Evolutionary conservation across 352 stramenopile genomes (phyloP).

Genomic region (Pythium aquatile): DNA sequence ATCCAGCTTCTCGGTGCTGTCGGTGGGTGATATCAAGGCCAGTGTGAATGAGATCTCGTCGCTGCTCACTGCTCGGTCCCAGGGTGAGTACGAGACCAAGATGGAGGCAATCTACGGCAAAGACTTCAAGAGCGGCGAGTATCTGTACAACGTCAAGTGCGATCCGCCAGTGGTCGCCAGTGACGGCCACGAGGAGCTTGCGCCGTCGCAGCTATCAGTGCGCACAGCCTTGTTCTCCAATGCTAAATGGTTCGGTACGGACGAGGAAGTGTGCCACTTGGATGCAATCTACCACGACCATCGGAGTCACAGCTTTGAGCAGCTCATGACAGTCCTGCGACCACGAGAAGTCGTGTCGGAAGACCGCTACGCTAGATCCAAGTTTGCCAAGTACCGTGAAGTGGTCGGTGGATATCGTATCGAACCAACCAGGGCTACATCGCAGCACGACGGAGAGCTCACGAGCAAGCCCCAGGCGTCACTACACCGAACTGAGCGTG

Average conservation of each 20-base stretch:
- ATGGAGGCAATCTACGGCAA: conserved; percentile 22
- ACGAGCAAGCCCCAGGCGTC: not conserved
- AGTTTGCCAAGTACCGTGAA: conserved; percentile 7
- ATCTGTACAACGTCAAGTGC: conserved; percentile 1
- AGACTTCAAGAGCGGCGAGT: conserved; percentile 18
- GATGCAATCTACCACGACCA: conserved; percentile 11
- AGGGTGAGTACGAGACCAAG: conserved; percentile 15
- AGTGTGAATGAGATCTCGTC: conserved; percentile 17
- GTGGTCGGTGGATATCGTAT: conserved; percentile 9
- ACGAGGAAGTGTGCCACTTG: conserved; percentile 22
- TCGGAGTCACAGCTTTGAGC: not conserved
- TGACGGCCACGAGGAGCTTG: not conserved
- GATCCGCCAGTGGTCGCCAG: not conserved
- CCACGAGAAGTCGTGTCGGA: conserved; percentile 6
- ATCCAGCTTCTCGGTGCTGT: conserved; percentile 10
- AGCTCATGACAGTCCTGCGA: conserved; percentile 8
- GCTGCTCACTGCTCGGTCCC: not conserved
- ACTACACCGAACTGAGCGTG: not conserved
- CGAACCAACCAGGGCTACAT: not conserved
- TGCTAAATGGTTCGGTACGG: conserved; percentile 13
- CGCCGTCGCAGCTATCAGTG: conserved; percentile 13
- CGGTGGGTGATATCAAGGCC: conserved; percentile 16
- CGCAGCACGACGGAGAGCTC: too few relatives aligned
- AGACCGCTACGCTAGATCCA: not conserved
- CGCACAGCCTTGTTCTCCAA: conserved; percentile 18